phyloP scores from a whole-genome alignment of 2,329 filamentous ascomycete species.

The Fusarium acutatum region DNA sequence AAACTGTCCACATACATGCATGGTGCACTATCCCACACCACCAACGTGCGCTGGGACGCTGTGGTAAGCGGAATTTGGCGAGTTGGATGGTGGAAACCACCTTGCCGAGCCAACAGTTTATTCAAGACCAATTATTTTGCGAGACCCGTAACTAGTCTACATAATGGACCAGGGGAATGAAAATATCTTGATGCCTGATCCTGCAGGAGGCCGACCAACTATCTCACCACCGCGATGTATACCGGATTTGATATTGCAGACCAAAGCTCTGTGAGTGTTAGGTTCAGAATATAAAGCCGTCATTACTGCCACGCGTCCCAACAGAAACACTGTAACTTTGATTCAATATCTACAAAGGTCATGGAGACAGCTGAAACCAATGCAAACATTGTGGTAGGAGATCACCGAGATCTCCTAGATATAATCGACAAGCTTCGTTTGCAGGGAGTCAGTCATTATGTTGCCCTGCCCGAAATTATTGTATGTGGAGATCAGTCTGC shows the following conservation, averaged over 20 bases:
- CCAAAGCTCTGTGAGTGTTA: neutral
- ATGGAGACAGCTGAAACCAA: neutral
- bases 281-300: neutral
- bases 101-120: neutral
- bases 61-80: neutral
- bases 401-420: constrained; percentile 36
- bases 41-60: too few species aligned
- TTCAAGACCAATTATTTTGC: neutral
- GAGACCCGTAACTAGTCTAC: neutral
- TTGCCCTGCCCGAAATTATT: constrained; percentile 56
- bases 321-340: neutral
- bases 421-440: constrained; percentile 48
- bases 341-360: neutral
- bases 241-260: neutral
- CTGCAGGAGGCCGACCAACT: neutral
- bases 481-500: constrained; percentile 69
- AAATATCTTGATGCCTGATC: neutral
- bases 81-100: neutral
- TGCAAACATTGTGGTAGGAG: neutral
- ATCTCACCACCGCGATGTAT: neutral
- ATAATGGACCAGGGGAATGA: neutral
- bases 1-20: neutral
- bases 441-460: constrained; percentile 47
- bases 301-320: neutral
- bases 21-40: neutral